phyloP scores from a whole-genome alignment of 1,284 basidiomycete genomes.

The Uromyces viciae-fabae region DNA sequence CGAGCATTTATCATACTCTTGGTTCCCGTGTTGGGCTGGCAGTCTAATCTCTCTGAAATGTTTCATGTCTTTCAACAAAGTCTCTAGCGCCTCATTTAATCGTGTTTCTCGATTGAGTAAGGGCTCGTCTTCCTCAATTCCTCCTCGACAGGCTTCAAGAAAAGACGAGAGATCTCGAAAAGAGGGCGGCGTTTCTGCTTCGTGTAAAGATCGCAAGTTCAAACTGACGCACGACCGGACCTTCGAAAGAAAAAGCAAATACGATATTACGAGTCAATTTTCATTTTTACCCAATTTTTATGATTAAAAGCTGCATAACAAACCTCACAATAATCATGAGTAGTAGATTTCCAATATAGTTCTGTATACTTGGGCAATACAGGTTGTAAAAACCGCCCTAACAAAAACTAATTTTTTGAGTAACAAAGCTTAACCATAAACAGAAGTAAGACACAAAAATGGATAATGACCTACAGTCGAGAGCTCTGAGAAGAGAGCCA shows the following conservation, averaged over 20 bases:
- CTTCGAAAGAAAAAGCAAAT: constrained; percentile 52
- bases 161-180: constrained; percentile 68
- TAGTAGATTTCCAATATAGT: constrained; percentile 69
- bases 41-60: constrained; percentile 53
- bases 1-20: constrained; percentile 82
- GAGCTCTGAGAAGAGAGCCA: constrained; percentile 58
- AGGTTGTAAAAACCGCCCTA: constrained; percentile 70
- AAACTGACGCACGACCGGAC: constrained; percentile 56
- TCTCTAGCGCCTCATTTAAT: constrained; percentile 60
- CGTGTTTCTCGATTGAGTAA: constrained; percentile 64
- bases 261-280: neutral
- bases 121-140: constrained; percentile 54
- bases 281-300: neutral
- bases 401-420: constrained; percentile 60
- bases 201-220: constrained; percentile 55
- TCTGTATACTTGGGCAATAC: constrained; percentile 67
- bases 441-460: neutral
- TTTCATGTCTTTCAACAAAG: constrained; percentile 52
- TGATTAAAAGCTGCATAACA: constrained; percentile 38
- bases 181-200: constrained; percentile 63
- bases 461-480: constrained; percentile 11
- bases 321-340: constrained; percentile 79
- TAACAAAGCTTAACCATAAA: constrained; percentile 55
- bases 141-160: constrained; percentile 62
- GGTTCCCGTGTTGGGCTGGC: constrained; percentile 58